Evolutionary conservation across 1,284 basidiomycete genomes (phyloP).

Genomic region (Ceratobasidium sp.): DNA sequence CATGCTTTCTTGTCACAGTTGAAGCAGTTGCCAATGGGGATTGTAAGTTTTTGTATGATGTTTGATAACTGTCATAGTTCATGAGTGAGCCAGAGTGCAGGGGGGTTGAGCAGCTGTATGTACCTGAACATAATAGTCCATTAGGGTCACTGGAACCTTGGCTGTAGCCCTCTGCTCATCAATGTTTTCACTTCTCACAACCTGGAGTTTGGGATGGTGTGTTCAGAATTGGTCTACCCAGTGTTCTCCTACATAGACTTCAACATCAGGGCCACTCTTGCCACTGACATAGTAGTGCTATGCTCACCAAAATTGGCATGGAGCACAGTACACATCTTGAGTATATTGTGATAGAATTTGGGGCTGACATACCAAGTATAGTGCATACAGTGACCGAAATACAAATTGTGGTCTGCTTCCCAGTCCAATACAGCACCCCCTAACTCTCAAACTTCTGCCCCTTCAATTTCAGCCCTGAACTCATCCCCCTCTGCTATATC

Average conservation of each 20-base stretch:
- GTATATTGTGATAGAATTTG: too few relatives aligned
- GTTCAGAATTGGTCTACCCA: constrained; percentile 14
- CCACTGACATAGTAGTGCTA: too few relatives aligned
- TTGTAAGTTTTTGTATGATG: neutral
- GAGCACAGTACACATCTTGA: too few relatives aligned
- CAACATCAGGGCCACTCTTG: neutral
- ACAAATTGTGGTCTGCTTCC: too few relatives aligned
- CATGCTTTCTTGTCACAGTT: constrained; percentile 37
- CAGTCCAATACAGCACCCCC: too few relatives aligned
- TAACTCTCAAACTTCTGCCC: too few relatives aligned
- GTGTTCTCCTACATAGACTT: neutral
- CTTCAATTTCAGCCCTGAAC: too few relatives aligned
- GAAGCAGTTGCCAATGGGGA: neutral
- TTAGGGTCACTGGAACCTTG: constrained; percentile 2
- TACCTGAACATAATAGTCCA: constrained; percentile 35
- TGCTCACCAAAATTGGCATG: too few relatives aligned
- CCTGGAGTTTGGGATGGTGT: constrained; percentile 6
- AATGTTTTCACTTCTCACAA: neutral
- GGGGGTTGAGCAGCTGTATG: neutral
- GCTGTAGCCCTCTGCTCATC: constrained; percentile 8
- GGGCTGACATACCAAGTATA: too few relatives aligned
- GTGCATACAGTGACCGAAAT: too few relatives aligned
- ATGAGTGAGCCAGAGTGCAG: neutral
- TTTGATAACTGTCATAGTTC: neutral
- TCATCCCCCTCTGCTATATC: too few relatives aligned